phyloP scores from a whole-genome alignment of 495 filamentous ascomycete genomes.

The Neurospora pannonica region DNA sequence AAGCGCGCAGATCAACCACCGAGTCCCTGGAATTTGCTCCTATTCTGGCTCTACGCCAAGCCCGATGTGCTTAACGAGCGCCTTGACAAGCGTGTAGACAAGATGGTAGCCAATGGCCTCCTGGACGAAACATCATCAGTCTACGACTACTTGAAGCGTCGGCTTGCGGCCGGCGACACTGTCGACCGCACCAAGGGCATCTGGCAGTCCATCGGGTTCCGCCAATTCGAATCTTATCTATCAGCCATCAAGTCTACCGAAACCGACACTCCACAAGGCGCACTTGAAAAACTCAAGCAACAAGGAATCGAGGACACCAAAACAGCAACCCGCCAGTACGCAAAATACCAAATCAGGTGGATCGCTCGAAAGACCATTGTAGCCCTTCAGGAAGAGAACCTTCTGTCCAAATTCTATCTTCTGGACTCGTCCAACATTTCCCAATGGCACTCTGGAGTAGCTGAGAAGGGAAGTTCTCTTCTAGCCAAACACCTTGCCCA shows the following conservation, averaged over 20 bases:
- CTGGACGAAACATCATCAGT: slow-evolving; percentile 55
- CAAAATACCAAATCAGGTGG: slow-evolving; percentile 74
- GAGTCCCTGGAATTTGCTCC: slow-evolving; percentile 53
- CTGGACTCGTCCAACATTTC: slow-evolving; percentile 61
- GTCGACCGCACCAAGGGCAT: slow-evolving; percentile 73
- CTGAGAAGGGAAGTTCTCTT: slow-evolving; percentile 51
- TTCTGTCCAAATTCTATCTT: slow-evolving; percentile 53
- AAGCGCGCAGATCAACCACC: slow-evolving; percentile 4
- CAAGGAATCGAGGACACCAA: slow-evolving; percentile 48
- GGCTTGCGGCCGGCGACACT: slow-evolving; percentile 36
- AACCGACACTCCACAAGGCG: slow-evolving; percentile 6
- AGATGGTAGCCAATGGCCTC: slow-evolving; percentile 71
- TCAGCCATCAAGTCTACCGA: slow-evolving; percentile 33
- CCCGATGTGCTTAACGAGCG: slow-evolving; percentile 55
- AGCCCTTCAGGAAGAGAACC: slow-evolving; percentile 44
- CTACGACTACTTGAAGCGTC: slow-evolving; percentile 41
- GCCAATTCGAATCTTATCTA: slow-evolving; percentile 72
- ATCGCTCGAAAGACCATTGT: slow-evolving; percentile 71
- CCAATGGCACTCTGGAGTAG: slow-evolving; percentile 50
- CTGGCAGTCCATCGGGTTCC: slow-evolving; percentile 94
- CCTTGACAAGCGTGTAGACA: slow-evolving; percentile 67
- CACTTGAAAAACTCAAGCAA: slow-evolving; percentile 29
- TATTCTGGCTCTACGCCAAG: slow-evolving; percentile 83
- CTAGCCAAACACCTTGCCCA: slow-evolving; percentile 49
- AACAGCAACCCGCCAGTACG: slow-evolving; percentile 77